phyloP scores from a whole-genome alignment of 306 rosid genomes.

The Casuarina equisetifolia region DNA sequence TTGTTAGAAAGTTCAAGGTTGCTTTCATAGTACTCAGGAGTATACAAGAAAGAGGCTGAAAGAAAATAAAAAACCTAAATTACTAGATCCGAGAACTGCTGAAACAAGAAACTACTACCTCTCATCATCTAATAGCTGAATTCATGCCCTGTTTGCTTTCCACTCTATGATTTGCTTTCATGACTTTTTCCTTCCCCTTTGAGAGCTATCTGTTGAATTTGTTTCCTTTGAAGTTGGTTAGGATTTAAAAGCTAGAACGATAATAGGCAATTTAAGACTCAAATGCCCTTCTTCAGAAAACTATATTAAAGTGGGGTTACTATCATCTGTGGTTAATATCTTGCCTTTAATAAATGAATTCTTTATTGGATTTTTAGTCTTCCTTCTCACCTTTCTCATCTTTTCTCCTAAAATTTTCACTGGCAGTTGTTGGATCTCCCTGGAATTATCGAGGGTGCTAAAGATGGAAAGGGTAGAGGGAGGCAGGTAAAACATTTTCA shows the following conservation, averaged over 20 bases:
- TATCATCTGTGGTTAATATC: neutral
- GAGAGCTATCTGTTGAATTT: too few relatives aligned
- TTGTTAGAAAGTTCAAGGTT: too few relatives aligned
- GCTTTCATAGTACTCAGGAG: neutral
- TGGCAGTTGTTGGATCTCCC: constrained; percentile 98
- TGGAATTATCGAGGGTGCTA: constrained; percentile 97
- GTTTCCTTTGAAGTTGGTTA: too few relatives aligned
- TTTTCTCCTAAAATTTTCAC: constrained; percentile 20
- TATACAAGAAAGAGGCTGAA: neutral
- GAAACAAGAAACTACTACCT: neutral
- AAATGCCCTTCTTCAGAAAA: neutral
- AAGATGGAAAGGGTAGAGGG: constrained; percentile 99
- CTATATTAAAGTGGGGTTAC: neutral
- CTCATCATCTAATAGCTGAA: neutral
- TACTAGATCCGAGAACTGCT: neutral
- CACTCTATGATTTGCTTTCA: too few relatives aligned
- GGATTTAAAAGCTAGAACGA: neutral
- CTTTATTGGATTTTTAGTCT: neutral
- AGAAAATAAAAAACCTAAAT: neutral
- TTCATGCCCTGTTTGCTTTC: too few relatives aligned
- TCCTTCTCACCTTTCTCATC: neutral
- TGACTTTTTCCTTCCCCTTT: too few relatives aligned
- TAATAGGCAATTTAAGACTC: neutral
- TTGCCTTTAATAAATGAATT: neutral
- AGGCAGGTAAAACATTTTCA: constrained; percentile 70